Conservation (phyloP, 371 early-diverging fungal genomes). For the Synchytrium microbalum region DNA sequence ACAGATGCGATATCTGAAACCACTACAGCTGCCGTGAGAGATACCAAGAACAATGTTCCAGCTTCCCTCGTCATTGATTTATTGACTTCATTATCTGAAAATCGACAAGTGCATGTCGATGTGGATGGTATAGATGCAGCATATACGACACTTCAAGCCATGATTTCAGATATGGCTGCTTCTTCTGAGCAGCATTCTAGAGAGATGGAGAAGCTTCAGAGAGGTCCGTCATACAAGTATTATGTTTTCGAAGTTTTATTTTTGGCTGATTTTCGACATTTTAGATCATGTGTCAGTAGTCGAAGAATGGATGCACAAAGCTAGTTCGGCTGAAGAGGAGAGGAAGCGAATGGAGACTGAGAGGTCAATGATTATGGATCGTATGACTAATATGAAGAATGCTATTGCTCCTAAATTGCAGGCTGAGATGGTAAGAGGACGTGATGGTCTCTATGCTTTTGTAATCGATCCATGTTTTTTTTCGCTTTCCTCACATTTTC, state of each 20-base stretch:
- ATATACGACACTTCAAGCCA: not conserved
- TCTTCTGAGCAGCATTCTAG: not conserved
- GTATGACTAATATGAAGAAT: slow-evolving; percentile 42
- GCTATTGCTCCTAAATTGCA: slow-evolving; percentile 45
- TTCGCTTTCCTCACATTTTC: not conserved
- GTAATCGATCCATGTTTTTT: not conserved
- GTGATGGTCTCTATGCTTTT: not conserved
- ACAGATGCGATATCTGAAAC: not conserved
- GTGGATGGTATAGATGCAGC: not conserved
- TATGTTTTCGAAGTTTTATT: no score
- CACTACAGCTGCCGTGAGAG: not conserved
- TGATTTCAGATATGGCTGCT: not conserved
- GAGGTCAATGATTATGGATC: slow-evolving; percentile 39
- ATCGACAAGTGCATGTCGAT: not conserved
- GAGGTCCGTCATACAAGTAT: no score
- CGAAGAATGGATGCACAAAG: slow-evolving; percentile 1
- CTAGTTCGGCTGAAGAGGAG: slow-evolving; percentile 15
- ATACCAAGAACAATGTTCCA: not conserved
- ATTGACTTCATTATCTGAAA: not conserved
- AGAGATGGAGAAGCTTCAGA: not conserved
- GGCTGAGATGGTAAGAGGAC: slow-evolving; percentile 35
- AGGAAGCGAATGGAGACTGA: slow-evolving; percentile 35
- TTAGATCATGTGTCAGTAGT: not conserved
- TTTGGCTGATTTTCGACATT: no score
- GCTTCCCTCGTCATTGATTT: not conserved